Evolutionary conservation across 352 stramenopile genomes (phyloP).

Genomic region (Globisporangium ultimum): DNA sequence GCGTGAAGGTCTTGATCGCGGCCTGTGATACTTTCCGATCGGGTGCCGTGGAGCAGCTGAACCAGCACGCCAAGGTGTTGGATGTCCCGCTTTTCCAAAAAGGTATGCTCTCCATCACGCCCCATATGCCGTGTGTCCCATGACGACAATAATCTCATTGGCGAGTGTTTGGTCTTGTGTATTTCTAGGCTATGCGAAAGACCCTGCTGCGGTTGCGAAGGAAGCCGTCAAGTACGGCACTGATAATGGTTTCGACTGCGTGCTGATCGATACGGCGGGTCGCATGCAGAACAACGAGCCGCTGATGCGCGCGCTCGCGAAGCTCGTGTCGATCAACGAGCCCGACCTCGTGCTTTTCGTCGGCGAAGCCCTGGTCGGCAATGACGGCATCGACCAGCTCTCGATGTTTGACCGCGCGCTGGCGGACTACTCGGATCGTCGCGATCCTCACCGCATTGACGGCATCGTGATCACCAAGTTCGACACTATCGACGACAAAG

Average conservation of each 20-base stretch:
- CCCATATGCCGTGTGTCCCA: background rate
- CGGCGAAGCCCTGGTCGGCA: constrained; percentile 98
- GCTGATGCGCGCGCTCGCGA: constrained; percentile 97
- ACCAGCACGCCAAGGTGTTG: constrained; percentile 96
- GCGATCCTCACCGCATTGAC: constrained; percentile 92
- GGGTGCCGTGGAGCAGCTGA: constrained; percentile 98
- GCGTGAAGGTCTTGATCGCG: constrained; percentile 94
- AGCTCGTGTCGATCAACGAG: constrained; percentile 96
- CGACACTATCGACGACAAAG: constrained; percentile 99
- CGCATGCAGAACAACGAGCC: constrained; percentile 99
- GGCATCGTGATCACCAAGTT: constrained; percentile 99
- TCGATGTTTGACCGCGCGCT: constrained; percentile 92
- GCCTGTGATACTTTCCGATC: constrained; percentile 99
- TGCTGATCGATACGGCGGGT: constrained; percentile 98
- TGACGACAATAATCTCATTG: background rate
- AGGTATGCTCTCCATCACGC: constrained; percentile 21
- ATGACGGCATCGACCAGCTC: constrained; percentile 98
- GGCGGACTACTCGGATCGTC: constrained; percentile 85
- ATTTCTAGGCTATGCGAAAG: constrained; percentile 93
- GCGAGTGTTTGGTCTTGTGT: background rate
- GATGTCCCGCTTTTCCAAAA: constrained; percentile 95
- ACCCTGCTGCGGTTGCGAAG: constrained; percentile 93
- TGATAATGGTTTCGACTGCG: constrained; percentile 94
- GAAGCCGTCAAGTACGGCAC: constrained; percentile 95
- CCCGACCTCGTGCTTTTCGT: constrained; percentile 98